A percentile compares a stretch with the other conserved stretches of the same genome.
Conservation (phyloP, 352 stramenopile species). For the Globisporangium uncinulatum region DNA sequence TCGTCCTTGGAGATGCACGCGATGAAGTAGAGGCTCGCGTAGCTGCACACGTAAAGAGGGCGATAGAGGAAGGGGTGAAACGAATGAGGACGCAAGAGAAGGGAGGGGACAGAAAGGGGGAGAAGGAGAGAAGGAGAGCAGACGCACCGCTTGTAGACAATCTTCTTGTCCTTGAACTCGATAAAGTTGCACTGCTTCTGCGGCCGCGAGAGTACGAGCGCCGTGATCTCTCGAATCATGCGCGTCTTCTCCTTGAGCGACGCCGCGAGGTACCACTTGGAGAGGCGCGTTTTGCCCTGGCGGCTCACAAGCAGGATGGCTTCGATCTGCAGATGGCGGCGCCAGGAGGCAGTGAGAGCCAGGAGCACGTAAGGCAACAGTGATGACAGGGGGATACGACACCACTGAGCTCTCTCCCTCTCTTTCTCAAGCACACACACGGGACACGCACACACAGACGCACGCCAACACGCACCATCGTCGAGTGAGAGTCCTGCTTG, state of each 20-base stretch:
- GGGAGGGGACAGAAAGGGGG: not conserved
- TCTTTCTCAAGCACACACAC: too few relatives aligned
- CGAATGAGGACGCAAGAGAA: not conserved
- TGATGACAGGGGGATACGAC: not conserved
- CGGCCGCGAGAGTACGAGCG: slow-evolving; percentile 80
- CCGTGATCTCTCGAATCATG: slow-evolving; percentile 86
- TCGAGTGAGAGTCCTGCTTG: slow-evolving; percentile 1
- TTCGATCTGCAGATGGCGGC: slow-evolving; percentile 54
- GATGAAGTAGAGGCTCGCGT: slow-evolving; percentile 98
- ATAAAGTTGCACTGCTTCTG: slow-evolving; percentile 93
- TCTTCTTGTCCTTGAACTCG: slow-evolving; percentile 98
- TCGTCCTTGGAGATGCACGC: slow-evolving; percentile 93
- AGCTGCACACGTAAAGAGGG: slow-evolving; percentile 33
- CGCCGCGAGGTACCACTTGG: slow-evolving; percentile 87
- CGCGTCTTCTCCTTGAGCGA: slow-evolving; percentile 82
- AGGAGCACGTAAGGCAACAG: not conserved
- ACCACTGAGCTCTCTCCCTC: not conserved
- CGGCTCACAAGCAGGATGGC: slow-evolving; percentile 86
- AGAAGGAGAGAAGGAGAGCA: not conserved
- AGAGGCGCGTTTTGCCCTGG: slow-evolving; percentile 89
- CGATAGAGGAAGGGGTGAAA: not conserved
- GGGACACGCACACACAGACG: slow-evolving; percentile 6
- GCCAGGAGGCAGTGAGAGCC: not conserved
- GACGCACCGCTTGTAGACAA: slow-evolving; percentile 93
- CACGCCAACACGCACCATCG: slow-evolving; percentile 9